Evolutionary conservation across 768 basidiomycete genomes (phyloP).

Genomic region (Tricholoma matsutake): DNA sequence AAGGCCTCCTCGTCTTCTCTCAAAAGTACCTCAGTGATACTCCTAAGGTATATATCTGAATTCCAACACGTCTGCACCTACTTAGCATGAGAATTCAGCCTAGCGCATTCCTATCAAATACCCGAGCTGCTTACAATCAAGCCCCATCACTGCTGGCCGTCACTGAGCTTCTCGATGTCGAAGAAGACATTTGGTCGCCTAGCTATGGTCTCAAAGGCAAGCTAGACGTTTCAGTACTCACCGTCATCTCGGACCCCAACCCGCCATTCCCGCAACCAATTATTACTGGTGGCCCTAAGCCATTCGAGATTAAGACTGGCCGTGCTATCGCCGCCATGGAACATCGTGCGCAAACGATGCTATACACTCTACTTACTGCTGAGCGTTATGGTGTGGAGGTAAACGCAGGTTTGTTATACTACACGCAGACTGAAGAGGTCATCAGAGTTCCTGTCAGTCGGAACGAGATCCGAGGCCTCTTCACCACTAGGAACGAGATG

Average conservation of each 20-base stretch:
- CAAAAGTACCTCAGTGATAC: constrained; percentile 58
- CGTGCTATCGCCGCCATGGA: constrained; percentile 73
- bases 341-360: constrained; percentile 96
- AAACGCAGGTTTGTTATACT: constrained; percentile 84
- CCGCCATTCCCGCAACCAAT: constrained; percentile 20
- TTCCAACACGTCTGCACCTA: background rate
- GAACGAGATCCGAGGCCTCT: constrained; percentile 82
- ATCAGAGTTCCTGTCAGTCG: constrained; percentile 74
- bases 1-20: constrained; percentile 62
- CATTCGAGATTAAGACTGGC: constrained; percentile 93
- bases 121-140: constrained; percentile 39
- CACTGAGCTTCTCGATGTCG: constrained; percentile 74
- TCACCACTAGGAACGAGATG: constrained; percentile 82
- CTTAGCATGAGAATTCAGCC: constrained; percentile 38
- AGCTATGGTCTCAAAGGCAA: constrained; percentile 95
- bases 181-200: constrained; percentile 98
- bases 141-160: constrained; percentile 65
- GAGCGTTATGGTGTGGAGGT: constrained; percentile 89
- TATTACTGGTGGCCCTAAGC: constrained; percentile 39
- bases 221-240: constrained; percentile 85
- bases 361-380: constrained; percentile 87
- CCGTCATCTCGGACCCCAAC: constrained; percentile 51
- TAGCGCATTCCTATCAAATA: constrained; percentile 64
- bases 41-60: constrained; percentile 53
- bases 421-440: constrained; percentile 89